Conservation (phyloP, 768 basidiomycete genomes). For the Leucosporidium creatinivorum region DNA sequence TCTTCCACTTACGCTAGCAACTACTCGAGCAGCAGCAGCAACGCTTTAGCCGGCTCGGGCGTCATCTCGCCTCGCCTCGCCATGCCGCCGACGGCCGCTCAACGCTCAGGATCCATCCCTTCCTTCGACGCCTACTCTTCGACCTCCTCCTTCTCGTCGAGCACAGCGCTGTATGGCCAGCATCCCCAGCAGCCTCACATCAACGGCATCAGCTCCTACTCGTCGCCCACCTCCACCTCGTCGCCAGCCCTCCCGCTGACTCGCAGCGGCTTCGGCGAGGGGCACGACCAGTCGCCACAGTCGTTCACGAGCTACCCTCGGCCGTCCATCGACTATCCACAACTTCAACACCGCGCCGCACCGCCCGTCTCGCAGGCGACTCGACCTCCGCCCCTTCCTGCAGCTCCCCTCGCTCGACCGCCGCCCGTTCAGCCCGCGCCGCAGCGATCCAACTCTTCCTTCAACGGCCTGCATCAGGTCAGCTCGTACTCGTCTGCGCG, state of each 20-base stretch:
- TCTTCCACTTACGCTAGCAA: not conserved
- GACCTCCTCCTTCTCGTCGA: not conserved
- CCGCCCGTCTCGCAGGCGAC: not conserved
- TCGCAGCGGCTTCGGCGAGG: slow-evolving; percentile 6
- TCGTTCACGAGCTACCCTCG: slow-evolving; percentile 2
- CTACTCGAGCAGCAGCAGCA: not conserved
- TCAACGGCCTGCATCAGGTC: slow-evolving; percentile 15
- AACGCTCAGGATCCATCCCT: slow-evolving; percentile 8
- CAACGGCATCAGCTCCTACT: slow-evolving; percentile 2
- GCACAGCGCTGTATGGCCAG: not conserved
- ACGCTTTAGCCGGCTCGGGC: not conserved
- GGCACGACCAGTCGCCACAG: not conserved
- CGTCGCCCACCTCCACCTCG: not conserved
- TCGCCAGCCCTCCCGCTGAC: not conserved
- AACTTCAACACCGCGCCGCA: slow-evolving; percentile 3
- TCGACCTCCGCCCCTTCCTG: slow-evolving; percentile 4
- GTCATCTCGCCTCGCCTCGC: slow-evolving; percentile 26
- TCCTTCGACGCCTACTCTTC: slow-evolving; percentile 20
- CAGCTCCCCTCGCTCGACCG: slow-evolving; percentile 12
- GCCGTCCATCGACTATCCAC: slow-evolving; percentile 27
- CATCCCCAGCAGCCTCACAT: slow-evolving; percentile 9
- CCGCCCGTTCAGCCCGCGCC: slow-evolving; percentile 26
- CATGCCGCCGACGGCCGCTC: slow-evolving; percentile 26
- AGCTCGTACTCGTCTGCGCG: slow-evolving; percentile 17
- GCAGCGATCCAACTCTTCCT: slow-evolving; percentile 26